phyloP scores from a whole-genome alignment of 495 filamentous ascomycete species.

The Penicillium odoratum region DNA sequence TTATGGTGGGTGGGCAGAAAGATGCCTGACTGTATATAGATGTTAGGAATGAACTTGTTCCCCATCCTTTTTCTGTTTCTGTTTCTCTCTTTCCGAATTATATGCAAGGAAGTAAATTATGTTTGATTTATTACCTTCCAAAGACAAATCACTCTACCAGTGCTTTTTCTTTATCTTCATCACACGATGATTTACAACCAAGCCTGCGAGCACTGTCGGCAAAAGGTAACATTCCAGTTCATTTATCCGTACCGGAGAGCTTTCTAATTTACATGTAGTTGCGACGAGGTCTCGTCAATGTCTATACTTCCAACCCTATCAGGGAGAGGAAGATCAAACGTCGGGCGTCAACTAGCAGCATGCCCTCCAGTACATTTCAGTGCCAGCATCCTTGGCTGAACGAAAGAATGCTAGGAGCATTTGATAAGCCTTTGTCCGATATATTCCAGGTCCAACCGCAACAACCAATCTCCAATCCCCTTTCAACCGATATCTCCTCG shows the following conservation, averaged over 20 bases:
- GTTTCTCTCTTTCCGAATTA: too few species aligned
- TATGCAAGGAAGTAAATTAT: background rate
- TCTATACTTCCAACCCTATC: background rate
- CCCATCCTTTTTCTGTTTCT: background rate
- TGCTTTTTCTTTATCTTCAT: background rate
- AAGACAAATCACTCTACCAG: background rate
- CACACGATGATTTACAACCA: conserved; percentile 7
- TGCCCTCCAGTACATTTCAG: background rate
- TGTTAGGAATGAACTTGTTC: background rate
- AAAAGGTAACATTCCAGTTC: background rate
- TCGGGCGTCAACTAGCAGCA: background rate
- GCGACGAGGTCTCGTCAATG: background rate
- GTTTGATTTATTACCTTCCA: background rate
- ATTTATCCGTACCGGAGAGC: too few species aligned
- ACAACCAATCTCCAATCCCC: background rate
- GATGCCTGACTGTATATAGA: background rate
- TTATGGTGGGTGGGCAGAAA: background rate
- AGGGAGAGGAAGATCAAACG: background rate
- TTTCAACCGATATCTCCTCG: background rate
- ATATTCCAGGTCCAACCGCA: background rate
- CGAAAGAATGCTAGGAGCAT: background rate
- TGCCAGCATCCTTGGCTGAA: background rate
- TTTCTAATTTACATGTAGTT: background rate
- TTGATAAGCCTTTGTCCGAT: background rate
- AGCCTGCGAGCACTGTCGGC: conserved; percentile 4